Evolutionary conservation across 441 rosid species (phyloP).

Genomic region (Euphorbia corollata): DNA sequence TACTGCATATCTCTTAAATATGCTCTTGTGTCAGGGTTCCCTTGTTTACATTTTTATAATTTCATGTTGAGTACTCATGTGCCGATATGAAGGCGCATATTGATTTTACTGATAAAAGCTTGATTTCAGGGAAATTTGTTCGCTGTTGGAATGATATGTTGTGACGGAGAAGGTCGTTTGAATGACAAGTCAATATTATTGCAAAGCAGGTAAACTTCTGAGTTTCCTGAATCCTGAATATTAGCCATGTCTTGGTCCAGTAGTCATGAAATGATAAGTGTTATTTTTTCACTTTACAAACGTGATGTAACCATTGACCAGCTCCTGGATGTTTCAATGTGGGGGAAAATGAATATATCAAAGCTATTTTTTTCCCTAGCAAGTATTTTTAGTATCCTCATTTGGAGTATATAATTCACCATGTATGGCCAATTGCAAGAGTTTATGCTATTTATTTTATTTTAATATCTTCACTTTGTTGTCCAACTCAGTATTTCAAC

Average conservation of each 20-base stretch:
- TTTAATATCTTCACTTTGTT: constrained; percentile 3
- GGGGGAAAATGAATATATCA: not conserved
- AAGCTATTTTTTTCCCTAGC: not conserved
- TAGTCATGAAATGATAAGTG: constrained; percentile 1
- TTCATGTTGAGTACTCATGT: not conserved
- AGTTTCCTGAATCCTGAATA: constrained; percentile 8
- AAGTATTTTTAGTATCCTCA: not conserved
- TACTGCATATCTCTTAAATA: not conserved
- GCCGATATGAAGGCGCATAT: constrained; percentile 5
- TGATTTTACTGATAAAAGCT: constrained; percentile 26
- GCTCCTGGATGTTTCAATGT: not conserved
- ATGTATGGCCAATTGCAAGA: not conserved
- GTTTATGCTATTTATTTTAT: not conserved
- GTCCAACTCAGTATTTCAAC: constrained; percentile 15
- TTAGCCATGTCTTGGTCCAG: constrained; percentile 12
- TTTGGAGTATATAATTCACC: not conserved
- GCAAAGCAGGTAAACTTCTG: constrained; percentile 73
- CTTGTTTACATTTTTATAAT: too few relatives aligned
- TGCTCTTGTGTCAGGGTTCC: not conserved
- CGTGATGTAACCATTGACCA: not conserved
- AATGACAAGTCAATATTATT: constrained; percentile 80
- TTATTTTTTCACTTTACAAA: not conserved
- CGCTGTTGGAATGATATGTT: constrained; percentile 89
- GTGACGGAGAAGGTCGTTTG: constrained; percentile 92
- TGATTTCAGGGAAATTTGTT: constrained; percentile 72